phyloP scores from a whole-genome alignment of 371 early-diverging fungal genomes.

The Blakeslea trispora region DNA sequence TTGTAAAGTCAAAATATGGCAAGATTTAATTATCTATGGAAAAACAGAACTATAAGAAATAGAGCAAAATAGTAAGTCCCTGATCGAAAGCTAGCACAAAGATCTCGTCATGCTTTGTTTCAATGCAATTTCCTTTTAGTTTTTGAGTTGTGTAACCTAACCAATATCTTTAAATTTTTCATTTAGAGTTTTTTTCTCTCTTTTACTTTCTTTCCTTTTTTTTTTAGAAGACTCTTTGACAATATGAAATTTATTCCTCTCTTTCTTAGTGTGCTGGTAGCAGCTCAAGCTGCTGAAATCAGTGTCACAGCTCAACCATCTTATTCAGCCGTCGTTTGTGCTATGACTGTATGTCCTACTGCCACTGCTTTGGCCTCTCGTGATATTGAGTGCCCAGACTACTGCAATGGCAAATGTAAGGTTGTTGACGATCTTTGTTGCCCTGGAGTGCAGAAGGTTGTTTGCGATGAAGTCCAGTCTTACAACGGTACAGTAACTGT shows the following conservation, averaged over 20 bases:
- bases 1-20: no score
- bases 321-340: conserved; percentile 15
- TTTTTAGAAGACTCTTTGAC: no score
- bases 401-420: conserved; percentile 11
- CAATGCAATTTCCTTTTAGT: background rate
- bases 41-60: background rate
- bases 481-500: no score
- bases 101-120: background rate
- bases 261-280: background rate
- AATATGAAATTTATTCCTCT: background rate
- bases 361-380: conserved; percentile 1
- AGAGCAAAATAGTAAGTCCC: background rate
- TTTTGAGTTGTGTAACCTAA: background rate
- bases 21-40: background rate
- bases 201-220: conserved; percentile 1
- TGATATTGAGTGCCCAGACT: conserved; percentile 13
- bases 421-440: conserved; percentile 28
- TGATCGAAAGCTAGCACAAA: no score
- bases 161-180: background rate
- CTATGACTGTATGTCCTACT: conserved; percentile 22
- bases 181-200: background rate
- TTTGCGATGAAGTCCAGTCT: conserved; percentile 5
- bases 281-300: conserved; percentile 5
- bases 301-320: background rate
- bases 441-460: conserved; percentile 24